phyloP scores from a whole-genome alignment of 306 rosid genomes.

The Prunus davidiana region DNA sequence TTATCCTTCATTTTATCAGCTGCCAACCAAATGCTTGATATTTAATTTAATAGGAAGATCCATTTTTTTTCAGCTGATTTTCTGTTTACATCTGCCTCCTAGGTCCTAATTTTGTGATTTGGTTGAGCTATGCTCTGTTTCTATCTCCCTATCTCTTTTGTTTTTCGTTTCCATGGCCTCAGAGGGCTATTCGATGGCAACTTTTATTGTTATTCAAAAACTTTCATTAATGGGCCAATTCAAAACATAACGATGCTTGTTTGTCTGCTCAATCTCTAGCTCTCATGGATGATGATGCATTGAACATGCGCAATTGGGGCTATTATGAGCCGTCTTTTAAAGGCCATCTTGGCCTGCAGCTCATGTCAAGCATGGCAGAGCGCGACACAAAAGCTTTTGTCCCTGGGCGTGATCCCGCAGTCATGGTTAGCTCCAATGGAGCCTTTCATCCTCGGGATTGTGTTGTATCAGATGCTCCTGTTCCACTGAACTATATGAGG shows the following conservation, averaged over 20 bases:
- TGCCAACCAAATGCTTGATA: constrained; percentile 10
- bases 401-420: constrained; percentile 66
- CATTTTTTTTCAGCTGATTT: neutral
- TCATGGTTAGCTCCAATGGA: constrained; percentile 56
- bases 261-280: constrained; percentile 47
- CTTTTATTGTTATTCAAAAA: constrained; percentile 2
- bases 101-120: neutral
- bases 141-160: neutral
- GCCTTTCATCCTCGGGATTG: constrained; percentile 58
- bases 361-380: constrained; percentile 79
- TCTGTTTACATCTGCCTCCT: neutral
- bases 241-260: constrained; percentile 21
- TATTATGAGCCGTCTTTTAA: constrained; percentile 85
- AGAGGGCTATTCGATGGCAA: neutral
- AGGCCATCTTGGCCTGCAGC: constrained; percentile 89
- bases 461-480: constrained; percentile 54
- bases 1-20: constrained; percentile 22
- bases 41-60: constrained; percentile 11
- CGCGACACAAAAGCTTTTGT: constrained; percentile 67
- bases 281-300: constrained; percentile 84
- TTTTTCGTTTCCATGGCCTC: constrained; percentile 6
- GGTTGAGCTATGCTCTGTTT: neutral
- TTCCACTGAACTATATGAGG: constrained; percentile 63
- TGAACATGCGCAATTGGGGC: constrained; percentile 97
- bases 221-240: constrained; percentile 20